Conservation (phyloP, 257 asterid species). For the Solanum verrucosum region DNA sequence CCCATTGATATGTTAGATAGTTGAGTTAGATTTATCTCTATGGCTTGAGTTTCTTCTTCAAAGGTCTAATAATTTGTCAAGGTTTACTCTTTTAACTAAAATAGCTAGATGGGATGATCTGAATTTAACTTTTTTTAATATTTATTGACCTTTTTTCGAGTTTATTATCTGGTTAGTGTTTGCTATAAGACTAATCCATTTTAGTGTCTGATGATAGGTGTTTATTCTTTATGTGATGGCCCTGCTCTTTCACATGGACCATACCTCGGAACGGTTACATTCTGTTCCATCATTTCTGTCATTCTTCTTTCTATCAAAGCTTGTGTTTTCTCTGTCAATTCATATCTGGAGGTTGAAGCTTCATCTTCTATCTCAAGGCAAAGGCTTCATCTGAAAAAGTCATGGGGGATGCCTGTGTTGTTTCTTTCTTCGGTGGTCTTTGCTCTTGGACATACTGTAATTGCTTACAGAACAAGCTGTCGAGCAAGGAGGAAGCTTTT, state of each 20-base stretch:
- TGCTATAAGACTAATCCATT: conserved; percentile 1
- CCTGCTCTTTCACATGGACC: conserved; percentile 79
- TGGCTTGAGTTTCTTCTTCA: background rate
- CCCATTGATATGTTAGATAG: background rate
- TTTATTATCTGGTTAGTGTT: background rate
- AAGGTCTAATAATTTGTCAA: background rate
- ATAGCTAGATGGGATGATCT: background rate
- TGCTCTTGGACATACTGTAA: conserved; percentile 94
- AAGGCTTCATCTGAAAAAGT: conserved; percentile 87
- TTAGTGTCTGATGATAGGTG: conserved; percentile 44
- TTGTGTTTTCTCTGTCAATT: conserved; percentile 71
- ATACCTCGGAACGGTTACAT: conserved; percentile 77
- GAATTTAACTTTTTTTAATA: background rate
- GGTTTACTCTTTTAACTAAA: background rate
- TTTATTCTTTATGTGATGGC: conserved; percentile 60
- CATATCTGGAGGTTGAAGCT: conserved; percentile 72
- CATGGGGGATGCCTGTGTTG: conserved; percentile 99
- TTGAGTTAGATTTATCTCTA: background rate
- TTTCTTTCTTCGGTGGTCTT: conserved; percentile 89
- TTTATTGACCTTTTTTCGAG: background rate
- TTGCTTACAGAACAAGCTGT: conserved; percentile 88
- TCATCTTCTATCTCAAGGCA: conserved; percentile 63
- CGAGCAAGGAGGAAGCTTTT: conserved; percentile 86
- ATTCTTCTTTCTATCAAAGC: conserved; percentile 76
- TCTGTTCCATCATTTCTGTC: conserved; percentile 61